Conservation (phyloP, 148 eudicot species). For the Arbutus unedo region DNA sequence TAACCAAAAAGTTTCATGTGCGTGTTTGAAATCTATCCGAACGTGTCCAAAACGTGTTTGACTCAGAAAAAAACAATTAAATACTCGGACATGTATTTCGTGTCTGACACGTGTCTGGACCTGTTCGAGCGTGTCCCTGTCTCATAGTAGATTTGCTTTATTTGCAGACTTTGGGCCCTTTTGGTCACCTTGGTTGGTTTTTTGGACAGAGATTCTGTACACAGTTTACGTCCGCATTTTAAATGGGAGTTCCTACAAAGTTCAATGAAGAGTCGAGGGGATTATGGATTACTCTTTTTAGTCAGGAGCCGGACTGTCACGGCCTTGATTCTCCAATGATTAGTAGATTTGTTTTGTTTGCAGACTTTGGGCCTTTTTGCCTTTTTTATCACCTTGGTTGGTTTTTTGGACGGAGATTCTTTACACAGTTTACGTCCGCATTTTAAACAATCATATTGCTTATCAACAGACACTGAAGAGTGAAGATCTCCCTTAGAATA, state of each 20-base stretch:
- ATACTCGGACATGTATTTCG: not conserved
- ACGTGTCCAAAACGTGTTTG: no score
- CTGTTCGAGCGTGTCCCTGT: not conserved
- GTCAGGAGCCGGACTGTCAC: no score
- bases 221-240: not conserved
- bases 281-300: no score
- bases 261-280: no score
- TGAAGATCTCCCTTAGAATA: not conserved
- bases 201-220: not conserved
- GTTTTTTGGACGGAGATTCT: not conserved
- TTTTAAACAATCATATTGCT: not conserved
- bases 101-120: not conserved
- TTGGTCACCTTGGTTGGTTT: not conserved
- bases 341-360: not conserved
- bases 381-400: not conserved
- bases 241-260: no score
- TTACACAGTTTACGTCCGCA: not conserved
- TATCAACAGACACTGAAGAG: not conserved
- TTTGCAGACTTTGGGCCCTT: not conserved
- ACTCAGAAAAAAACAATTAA: not conserved
- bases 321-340: no score
- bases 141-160: not conserved
- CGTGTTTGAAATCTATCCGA: no score
- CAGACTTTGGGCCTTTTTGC: not conserved
- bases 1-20: no score